phyloP scores from a whole-genome alignment of 306 rosid genomes.

The Vigna mungo region DNA sequence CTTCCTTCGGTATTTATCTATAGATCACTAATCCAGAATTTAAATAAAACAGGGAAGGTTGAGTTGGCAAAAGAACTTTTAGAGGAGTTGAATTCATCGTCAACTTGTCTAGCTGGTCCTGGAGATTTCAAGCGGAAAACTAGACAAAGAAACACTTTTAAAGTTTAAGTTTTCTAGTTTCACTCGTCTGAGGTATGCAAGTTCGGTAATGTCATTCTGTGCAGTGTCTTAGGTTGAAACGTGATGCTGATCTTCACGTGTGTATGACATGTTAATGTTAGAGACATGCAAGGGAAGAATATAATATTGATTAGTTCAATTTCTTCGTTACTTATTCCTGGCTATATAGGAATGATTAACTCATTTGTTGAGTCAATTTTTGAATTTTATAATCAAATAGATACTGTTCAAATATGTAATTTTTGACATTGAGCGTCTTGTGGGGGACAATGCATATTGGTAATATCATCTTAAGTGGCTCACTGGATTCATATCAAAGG shows the following conservation, averaged over 20 bases:
- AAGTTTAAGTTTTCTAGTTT: not conserved
- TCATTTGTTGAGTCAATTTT: slow-evolving; percentile 15
- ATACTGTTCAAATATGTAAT: not conserved
- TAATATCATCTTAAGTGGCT: not conserved
- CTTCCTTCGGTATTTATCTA: slow-evolving; percentile 68
- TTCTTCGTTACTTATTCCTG: too few relatives aligned
- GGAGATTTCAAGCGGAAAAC: slow-evolving; percentile 58
- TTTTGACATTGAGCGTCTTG: slow-evolving; percentile 4
- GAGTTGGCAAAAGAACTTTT: slow-evolving; percentile 59
- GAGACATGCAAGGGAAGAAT: slow-evolving; percentile 21
- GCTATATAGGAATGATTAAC: not conserved
- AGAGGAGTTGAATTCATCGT: slow-evolving; percentile 71
- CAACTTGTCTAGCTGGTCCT: slow-evolving; percentile 60
- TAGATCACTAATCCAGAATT: slow-evolving; percentile 58
- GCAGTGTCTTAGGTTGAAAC: slow-evolving; percentile 13
- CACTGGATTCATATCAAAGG: slow-evolving; percentile 6
- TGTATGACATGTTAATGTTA: not conserved
- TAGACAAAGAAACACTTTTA: slow-evolving; percentile 40
- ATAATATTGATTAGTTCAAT: not conserved
- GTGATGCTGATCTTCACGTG: slow-evolving; percentile 14
- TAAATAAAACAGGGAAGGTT: slow-evolving; percentile 68
- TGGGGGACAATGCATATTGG: not conserved
- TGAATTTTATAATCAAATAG: slow-evolving; percentile 9
- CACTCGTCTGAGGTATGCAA: slow-evolving; percentile 21
- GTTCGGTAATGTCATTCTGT: slow-evolving; percentile 23